Conservation (phyloP, 306 rosid species). For the Quillaja saponaria region DNA sequence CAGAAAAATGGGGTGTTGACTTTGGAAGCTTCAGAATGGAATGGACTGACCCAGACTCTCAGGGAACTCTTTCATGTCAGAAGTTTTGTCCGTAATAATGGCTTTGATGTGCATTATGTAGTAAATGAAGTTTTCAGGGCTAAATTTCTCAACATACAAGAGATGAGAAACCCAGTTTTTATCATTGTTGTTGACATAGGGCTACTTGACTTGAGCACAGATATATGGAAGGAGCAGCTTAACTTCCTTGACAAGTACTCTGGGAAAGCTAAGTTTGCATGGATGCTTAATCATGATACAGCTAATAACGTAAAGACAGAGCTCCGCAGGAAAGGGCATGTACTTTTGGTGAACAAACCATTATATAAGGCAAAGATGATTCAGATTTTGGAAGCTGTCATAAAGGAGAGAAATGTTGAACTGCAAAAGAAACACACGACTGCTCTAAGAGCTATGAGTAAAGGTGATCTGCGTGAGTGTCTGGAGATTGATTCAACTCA, state of each 20-base stretch:
- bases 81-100: constrained; percentile 44
- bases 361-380: constrained; percentile 81
- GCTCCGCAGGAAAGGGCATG: constrained; percentile 78
- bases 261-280: constrained; percentile 80
- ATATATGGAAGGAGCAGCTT: constrained; percentile 95
- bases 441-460: constrained; percentile 38
- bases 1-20: constrained; percentile 64
- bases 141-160: constrained; percentile 54
- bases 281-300: constrained; percentile 92
- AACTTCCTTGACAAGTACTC: constrained; percentile 76
- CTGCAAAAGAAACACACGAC: constrained; percentile 48
- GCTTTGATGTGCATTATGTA: constrained; percentile 62
- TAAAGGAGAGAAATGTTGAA: constrained; percentile 66
- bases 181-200: constrained; percentile 81
- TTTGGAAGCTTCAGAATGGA: constrained; percentile 93
- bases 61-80: constrained; percentile 66
- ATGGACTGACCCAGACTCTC: constrained; percentile 81
- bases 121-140: constrained; percentile 51
- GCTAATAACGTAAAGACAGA: constrained; percentile 78
- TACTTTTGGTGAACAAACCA: constrained; percentile 74
- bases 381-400: constrained; percentile 79
- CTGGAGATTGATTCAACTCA: constrained; percentile 88
- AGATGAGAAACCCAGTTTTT: constrained; percentile 62
- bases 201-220: constrained; percentile 93
- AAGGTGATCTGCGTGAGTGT: constrained; percentile 68